Evolutionary conservation across 306 rosid genomes (phyloP).

Genomic region (Luffa acutangula): DNA sequence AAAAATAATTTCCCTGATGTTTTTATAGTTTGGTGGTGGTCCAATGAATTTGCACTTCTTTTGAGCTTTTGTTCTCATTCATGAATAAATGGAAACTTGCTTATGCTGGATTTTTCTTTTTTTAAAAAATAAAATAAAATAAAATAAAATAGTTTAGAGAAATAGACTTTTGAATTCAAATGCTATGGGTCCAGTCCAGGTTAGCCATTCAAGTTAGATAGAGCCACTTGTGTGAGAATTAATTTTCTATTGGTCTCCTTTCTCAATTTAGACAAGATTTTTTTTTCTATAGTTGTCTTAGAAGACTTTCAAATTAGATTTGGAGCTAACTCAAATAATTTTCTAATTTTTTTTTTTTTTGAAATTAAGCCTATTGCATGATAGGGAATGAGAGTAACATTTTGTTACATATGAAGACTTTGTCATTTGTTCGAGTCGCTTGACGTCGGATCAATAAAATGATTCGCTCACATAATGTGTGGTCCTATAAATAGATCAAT

Average conservation of each 20-base stretch:
- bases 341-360: too few species aligned
- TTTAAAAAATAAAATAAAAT: background rate
- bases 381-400: too few species aligned
- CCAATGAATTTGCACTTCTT: background rate
- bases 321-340: too few species aligned
- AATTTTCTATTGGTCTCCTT: background rate
- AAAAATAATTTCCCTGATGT: background rate
- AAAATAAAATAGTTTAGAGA: background rate
- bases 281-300: too few species aligned
- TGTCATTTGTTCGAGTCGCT: background rate
- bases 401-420: too few species aligned
- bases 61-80: background rate
- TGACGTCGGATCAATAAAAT: background rate
- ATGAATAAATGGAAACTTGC: background rate
- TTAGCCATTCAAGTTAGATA: background rate
- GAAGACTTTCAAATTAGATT: background rate
- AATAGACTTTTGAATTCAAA: background rate
- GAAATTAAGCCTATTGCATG: background rate
- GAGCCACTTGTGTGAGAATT: background rate
- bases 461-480: background rate
- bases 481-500: background rate
- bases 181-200: background rate
- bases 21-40: background rate
- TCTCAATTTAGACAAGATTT: background rate
- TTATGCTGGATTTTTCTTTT: background rate